Conservation (phyloP, 768 basidiomycete species). For the Peribolospora kevripleyi region DNA sequence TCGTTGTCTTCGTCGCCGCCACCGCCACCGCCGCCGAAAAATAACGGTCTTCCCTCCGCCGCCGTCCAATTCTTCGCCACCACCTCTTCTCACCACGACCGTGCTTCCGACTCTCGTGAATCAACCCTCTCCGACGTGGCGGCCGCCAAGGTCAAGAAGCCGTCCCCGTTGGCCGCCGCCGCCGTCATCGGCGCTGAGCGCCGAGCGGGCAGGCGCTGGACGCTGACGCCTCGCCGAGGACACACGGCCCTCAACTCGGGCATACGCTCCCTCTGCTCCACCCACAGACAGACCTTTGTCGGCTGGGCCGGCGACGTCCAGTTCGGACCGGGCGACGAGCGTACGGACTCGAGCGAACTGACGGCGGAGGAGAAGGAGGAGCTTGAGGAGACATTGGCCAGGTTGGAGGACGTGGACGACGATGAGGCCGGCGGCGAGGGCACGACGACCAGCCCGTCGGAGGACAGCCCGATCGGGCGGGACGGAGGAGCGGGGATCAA, state of each 20-base stretch:
- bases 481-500: conserved; percentile 30
- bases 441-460: conserved; percentile 22
- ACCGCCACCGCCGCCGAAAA: neutral
- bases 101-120: neutral
- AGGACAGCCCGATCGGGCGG: conserved; percentile 5
- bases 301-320: conserved; percentile 85
- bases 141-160: neutral
- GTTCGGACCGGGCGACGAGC: conserved; percentile 20
- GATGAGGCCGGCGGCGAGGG: conserved; percentile 21
- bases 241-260: conserved; percentile 91
- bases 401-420: conserved; percentile 35
- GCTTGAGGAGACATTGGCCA: conserved; percentile 38
- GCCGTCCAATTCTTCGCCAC: neutral
- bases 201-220: conserved; percentile 31
- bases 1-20: too few relatives aligned
- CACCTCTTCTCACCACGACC: neutral
- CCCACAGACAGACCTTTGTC: conserved; percentile 72
- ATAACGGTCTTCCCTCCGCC: conserved; percentile 5
- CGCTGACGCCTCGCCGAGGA: conserved; percentile 51
- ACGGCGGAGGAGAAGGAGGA: conserved; percentile 37
- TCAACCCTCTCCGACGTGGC: neutral
- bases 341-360: conserved; percentile 27
- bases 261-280: conserved; percentile 54
- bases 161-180: neutral
- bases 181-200: neutral